Conservation (phyloP, 805 yeast species). For the Metschnikowia hibisci region DNA sequence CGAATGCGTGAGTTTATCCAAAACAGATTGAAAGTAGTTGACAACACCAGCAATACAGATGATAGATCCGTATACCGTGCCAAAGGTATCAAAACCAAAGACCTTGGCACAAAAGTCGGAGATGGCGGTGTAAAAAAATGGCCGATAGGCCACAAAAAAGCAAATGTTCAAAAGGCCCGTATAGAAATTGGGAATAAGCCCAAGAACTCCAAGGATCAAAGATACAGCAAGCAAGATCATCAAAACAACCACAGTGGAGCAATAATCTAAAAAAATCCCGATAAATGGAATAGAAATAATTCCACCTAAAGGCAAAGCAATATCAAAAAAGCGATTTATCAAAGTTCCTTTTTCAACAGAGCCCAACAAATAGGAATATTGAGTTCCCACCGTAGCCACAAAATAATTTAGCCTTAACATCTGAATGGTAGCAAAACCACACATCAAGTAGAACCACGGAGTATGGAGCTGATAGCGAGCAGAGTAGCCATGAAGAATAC, state of each 20-base stretch:
- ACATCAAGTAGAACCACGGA: slow-evolving; percentile 50
- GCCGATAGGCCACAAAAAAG: slow-evolving; percentile 51
- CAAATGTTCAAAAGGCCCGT: slow-evolving; percentile 44
- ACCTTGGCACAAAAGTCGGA: slow-evolving; percentile 60
- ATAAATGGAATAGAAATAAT: slow-evolving; percentile 51
- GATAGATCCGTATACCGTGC: slow-evolving; percentile 55
- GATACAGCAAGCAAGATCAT: slow-evolving; percentile 38
- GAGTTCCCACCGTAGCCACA: slow-evolving; percentile 57
- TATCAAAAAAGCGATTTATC: slow-evolving; percentile 47
- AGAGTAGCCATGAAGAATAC: slow-evolving; percentile 51
- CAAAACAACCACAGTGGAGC: slow-evolving; percentile 45
- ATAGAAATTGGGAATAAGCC: slow-evolving; percentile 39
- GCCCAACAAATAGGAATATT: slow-evolving; percentile 44
- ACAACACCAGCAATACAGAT: slow-evolving; percentile 50
- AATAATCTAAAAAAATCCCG: slow-evolving; percentile 48
- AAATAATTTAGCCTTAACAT: slow-evolving; percentile 57
- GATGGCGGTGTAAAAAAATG: slow-evolving; percentile 55
- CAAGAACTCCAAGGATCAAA: slow-evolving; percentile 44
- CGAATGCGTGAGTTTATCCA: slow-evolving; percentile 50
- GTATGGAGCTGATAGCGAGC: slow-evolving; percentile 47
- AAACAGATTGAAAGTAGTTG: slow-evolving; percentile 44
- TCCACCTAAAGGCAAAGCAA: slow-evolving; percentile 56
- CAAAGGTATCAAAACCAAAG: slow-evolving; percentile 59
- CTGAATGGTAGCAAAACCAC: slow-evolving; percentile 49
- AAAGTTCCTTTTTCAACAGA: slow-evolving; percentile 35